These are phyloP conservation scores for Pythium diclinum DNA, from an alignment of 352 stramenopile species.

Conservation along the genomic window DNA sequence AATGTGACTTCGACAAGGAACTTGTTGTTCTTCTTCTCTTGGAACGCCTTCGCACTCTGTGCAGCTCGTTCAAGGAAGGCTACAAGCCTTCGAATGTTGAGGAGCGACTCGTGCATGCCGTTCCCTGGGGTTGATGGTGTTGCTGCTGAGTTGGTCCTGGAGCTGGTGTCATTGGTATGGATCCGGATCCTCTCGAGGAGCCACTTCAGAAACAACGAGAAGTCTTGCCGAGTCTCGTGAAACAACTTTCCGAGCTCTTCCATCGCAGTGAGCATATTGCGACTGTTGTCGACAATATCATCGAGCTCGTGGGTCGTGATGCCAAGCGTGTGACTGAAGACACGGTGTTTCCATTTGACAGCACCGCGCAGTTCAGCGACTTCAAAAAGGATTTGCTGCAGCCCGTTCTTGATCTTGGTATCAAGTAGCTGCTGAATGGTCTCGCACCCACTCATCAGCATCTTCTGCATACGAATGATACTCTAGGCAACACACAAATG, in stretches of 20 bases:
- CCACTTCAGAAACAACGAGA: constrained; percentile 62
- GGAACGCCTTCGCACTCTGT: constrained; percentile 34
- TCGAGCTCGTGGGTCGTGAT: constrained; percentile 37
- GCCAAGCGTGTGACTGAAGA: constrained; percentile 38
- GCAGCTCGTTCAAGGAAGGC: constrained; percentile 50
- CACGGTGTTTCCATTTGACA: constrained; percentile 39
- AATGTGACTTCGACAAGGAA: constrained; percentile 67
- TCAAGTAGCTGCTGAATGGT: constrained; percentile 19
- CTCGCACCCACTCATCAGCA: constrained; percentile 23
- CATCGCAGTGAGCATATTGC: constrained; percentile 42
- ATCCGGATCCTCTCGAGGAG: constrained; percentile 56
- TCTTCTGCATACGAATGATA: constrained; percentile 31
- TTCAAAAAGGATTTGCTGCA: constrained; percentile 19
- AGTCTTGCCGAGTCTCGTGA: constrained; percentile 60
- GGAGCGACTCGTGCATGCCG: constrained; percentile 41
- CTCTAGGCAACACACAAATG: constrained; percentile 4
- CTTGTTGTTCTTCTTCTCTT: constrained; percentile 40
- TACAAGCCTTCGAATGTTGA: constrained; percentile 56
- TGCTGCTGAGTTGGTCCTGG: constrained; percentile 4
- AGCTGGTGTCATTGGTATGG: constrained; percentile 42
- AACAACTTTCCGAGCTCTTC: constrained; percentile 43
- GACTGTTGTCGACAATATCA: constrained; percentile 27
- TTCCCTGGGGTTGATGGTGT: not conserved
- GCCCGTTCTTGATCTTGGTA: constrained; percentile 14
- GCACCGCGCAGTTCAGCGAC: constrained; percentile 33